Base-by-base conservation (phyloP, 2,329 filamentous ascomycete species). In the Fusarium incarnatum region DNA sequence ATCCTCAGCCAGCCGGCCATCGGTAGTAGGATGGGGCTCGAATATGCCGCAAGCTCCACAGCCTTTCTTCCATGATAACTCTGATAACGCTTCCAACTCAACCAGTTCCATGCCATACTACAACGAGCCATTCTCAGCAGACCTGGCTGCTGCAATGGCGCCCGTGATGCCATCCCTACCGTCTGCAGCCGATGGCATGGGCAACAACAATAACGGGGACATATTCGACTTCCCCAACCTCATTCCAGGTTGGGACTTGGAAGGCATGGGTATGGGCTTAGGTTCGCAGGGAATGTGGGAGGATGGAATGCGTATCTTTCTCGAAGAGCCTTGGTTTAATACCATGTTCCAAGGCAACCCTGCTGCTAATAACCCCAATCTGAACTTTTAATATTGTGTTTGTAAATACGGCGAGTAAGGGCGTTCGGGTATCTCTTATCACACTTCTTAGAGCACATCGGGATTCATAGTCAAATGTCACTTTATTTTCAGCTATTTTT, bases 301-400 rank as follows among this genome's bases (percentile, higher is more conserved):
- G 63, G 77, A 80, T 18, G 78, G 78, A 11, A 75, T 80, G 53
- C 75, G 77, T 34, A 79, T 79, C 64, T 75, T 80, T 54, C 74
- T 82, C 53, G 77, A 79, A 60, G 82, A 83, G 58, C 79, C 80
- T 16, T 83, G 82, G 78, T 78, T 82, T 58, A 79, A 73, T 11
- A 77, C 79, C 50, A 76, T 79, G 59, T 79, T 82, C 23, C 77
- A 79, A 48, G 77, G 76, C 15, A 68, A 82, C 25, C 79, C 78
- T 1, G 77, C 79, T 28, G 67, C 71, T 16, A 67, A 59, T 20
- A 76, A 76, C 56, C 76, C 76, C 53, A 75, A 79, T 56, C 80
- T 82, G 68, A 75, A 76, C n/a, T 79, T 80, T 61, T 80, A 45
- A 55, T 50, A 37, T 37, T 37, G 10, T 23, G 20, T n/a, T 44